These are phyloP conservation scores for Wickerhamomyces ciferrii DNA, from an alignment of 805 yeast genomes.

Conservation along the genomic window DNA sequence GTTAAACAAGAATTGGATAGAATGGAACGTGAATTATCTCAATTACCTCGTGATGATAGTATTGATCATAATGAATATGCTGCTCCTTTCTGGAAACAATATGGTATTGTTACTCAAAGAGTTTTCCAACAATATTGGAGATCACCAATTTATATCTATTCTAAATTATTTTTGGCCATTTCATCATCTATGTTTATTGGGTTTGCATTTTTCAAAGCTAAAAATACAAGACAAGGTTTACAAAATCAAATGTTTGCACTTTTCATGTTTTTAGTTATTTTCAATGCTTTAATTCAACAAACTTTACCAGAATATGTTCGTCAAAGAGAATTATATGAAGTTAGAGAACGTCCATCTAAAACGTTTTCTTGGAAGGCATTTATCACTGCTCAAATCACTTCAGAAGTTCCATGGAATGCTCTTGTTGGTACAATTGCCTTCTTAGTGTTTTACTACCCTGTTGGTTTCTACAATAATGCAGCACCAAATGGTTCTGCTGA, in stretches of 20 bases:
- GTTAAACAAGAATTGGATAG: constrained; percentile 53
- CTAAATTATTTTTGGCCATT: constrained; percentile 48
- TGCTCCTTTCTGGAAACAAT: constrained; percentile 35
- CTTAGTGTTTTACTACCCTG: constrained; percentile 68
- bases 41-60: constrained; percentile 26
- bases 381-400: constrained; percentile 53
- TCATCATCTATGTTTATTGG: constrained; percentile 64
- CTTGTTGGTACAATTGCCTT: constrained; percentile 57
- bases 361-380: constrained; percentile 66
- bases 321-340: constrained; percentile 66
- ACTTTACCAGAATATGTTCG: constrained; percentile 54
- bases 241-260: constrained; percentile 80
- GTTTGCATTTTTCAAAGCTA: constrained; percentile 68
- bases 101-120: constrained; percentile 42
- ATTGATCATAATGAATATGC: constrained; percentile 38
- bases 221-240: constrained; percentile 56
- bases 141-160: constrained; percentile 58
- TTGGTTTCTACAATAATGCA: constrained; percentile 62
- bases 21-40: constrained; percentile 58
- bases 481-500: constrained; percentile 38
- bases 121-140: constrained; percentile 64
- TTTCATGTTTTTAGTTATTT: constrained; percentile 59
- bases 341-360: constrained; percentile 68
- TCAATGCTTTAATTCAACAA: constrained; percentile 56
- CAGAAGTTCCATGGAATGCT: constrained; percentile 63